Evolutionary conservation across 352 stramenopile species (phyloP), one percentile per base, ranked within the genome.

Genomic region (Globisporangium viniferum): DNA sequence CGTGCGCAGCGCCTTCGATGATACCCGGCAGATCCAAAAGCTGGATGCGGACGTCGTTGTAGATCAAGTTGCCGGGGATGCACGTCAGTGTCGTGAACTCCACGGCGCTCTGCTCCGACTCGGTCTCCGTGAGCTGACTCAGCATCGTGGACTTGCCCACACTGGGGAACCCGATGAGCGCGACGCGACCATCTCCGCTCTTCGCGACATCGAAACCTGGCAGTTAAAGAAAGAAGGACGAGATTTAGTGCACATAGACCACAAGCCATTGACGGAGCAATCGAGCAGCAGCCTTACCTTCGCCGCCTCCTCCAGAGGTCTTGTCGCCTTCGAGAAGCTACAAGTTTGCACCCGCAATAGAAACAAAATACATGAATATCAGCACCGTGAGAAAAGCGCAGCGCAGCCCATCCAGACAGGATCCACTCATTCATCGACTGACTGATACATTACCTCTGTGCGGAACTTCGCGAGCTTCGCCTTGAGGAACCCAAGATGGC

Each of bases 11-110:
- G 46, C 98, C 98, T 91, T 99, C 98, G 80, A 99, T 99, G 76
- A 99, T 99, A 89, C 98, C 98, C 2, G 98, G 98, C 59, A 99
- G 82, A 97, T 99, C 98, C 53, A 99, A 81, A 46, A 99, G 82
- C 88, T 99, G 97, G 64, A 99, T 98, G 73, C 95, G 94, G 44
- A 97, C 94, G 69, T 98, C 94, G 74, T 98, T 98, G 85, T 98
- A 98, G 64, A 97, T 90, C 63, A 98, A 75, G 76, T 98, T 98
- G 36, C 97, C 97, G 33, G 97, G 97, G 69, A 99, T 99, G 73
- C 97, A 99, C 27, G 97, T 99, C 15, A 99, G 73, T 55, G 97
- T 99, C 8, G 97, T 99, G 77, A 99, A 99, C 80, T 99, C 97
- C 62, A 99, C 98, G 7, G 94, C 91, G 24, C 97, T 98, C 27